Evolutionary conservation across 164 flowering plant species (phyloP).

Genomic region (Warburgia ugandensis): DNA sequence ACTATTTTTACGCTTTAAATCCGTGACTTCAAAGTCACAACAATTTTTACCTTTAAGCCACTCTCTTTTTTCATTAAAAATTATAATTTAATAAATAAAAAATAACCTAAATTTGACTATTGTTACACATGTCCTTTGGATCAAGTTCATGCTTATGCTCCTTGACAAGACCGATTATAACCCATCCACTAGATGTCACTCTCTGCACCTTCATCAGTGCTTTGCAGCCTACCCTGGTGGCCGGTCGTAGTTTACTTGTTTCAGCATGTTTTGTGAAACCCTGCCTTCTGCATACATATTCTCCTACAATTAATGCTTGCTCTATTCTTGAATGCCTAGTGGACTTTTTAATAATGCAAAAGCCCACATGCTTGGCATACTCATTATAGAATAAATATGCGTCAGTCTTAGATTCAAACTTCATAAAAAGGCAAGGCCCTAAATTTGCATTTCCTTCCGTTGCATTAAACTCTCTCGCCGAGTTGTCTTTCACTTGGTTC

Average conservation of each 20-base stretch:
- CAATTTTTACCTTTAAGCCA: too few species aligned
- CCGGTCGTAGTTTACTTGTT: slow-evolving; percentile 7
- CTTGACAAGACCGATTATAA: slow-evolving; percentile 48
- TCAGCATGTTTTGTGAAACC: slow-evolving; percentile 37
- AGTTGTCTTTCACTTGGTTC: too few species aligned
- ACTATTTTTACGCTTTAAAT: too few species aligned
- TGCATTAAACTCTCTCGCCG: too few species aligned
- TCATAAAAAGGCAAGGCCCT: slow-evolving; percentile 66
- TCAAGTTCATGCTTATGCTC: slow-evolving; percentile 63
- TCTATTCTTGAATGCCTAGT: slow-evolving; percentile 38
- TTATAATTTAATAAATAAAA: too few species aligned
- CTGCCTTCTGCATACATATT: slow-evolving; percentile 54
- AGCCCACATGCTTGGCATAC: slow-evolving; percentile 60
- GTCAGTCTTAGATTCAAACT: slow-evolving; percentile 57
- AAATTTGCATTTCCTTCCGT: slow-evolving; percentile 10
- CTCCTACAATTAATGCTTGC: slow-evolving; percentile 27
- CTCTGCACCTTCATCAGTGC: slow-evolving; percentile 60
- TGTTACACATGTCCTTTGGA: too few species aligned
- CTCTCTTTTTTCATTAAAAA: too few species aligned
- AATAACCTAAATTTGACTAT: too few species aligned
- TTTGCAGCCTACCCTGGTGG: slow-evolving; percentile 40
- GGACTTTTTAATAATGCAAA: slow-evolving; percentile 41
- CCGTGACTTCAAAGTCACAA: too few species aligned
- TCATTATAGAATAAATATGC: slow-evolving; percentile 57
- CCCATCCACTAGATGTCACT: slow-evolving; percentile 51